phyloP scores from a whole-genome alignment of 23 red algal species.

The Pyropia haitanensis region DNA sequence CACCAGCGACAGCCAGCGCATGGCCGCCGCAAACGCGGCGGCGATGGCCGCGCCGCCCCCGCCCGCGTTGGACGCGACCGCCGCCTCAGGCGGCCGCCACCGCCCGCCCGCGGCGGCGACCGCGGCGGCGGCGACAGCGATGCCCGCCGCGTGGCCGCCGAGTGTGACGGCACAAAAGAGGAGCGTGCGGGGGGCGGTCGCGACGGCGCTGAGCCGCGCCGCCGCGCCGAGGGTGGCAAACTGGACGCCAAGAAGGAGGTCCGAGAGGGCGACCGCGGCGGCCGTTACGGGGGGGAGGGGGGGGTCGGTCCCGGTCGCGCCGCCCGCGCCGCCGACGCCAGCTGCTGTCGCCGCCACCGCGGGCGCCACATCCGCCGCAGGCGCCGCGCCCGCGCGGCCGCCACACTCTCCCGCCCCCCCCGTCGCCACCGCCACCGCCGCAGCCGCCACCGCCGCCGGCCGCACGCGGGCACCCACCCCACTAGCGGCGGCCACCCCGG shows the following conservation, averaged over 20 bases:
- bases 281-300: too few species aligned
- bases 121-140: not conserved
- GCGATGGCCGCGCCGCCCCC: constrained; percentile 42
- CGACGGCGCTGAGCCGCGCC: constrained; percentile 1
- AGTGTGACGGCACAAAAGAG: constrained; percentile 15
- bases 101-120: not conserved
- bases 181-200: not conserved
- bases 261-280: not conserved
- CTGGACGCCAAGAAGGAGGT: not conserved
- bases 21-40: constrained; percentile 35
- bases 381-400: too few species aligned
- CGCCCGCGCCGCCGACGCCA: too few species aligned
- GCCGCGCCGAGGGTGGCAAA: constrained; percentile 10
- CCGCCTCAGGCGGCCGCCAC: constrained; percentile 6
- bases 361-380: too few species aligned
- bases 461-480: too few species aligned
- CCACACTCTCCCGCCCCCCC: too few species aligned
- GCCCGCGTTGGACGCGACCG: constrained; percentile 53
- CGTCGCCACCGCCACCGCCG: too few species aligned
- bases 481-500: too few species aligned
- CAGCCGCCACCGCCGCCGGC: too few species aligned
- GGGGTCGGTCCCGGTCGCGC: too few species aligned
- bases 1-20: constrained; percentile 20
- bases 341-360: too few species aligned
- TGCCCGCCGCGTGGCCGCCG: constrained; percentile 7